These are phyloP conservation scores for Chlorociboria aeruginascens DNA, from an alignment of 495 filamentous ascomycete species.

Conservation along the genomic window DNA sequence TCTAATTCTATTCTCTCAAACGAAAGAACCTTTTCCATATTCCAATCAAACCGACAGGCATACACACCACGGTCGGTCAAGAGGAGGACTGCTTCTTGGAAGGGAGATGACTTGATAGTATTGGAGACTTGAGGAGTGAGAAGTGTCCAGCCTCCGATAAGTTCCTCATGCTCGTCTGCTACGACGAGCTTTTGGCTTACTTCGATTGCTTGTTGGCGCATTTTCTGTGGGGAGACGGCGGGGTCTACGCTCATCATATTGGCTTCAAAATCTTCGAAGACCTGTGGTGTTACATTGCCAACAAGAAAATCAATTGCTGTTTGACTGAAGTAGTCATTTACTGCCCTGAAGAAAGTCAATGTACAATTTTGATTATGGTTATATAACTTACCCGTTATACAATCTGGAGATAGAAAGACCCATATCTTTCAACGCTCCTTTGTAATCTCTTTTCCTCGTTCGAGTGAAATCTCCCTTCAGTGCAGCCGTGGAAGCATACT, in stretches of 20 bases:
- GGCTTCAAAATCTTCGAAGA: slow-evolving; percentile 85
- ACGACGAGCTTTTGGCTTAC: slow-evolving; percentile 73
- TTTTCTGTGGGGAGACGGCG: slow-evolving; percentile 67
- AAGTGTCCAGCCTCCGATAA: slow-evolving; percentile 77
- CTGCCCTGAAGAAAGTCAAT: slow-evolving; percentile 41
- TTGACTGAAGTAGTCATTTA: slow-evolving; percentile 94
- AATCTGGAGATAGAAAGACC: slow-evolving; percentile 69
- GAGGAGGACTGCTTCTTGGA: slow-evolving; percentile 77
- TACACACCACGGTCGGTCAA: slow-evolving; percentile 80
- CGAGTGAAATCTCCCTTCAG: slow-evolving; percentile 93
- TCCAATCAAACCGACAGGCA: slow-evolving; percentile 83
- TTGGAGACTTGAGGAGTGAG: slow-evolving; percentile 49
- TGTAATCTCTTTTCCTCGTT: slow-evolving; percentile 78
- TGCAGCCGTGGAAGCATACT: slow-evolving; percentile 81
- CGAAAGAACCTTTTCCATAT: slow-evolving; percentile 76
- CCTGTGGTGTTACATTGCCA: slow-evolving; percentile 67
- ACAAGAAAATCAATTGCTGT: slow-evolving; percentile 89
- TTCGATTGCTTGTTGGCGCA: slow-evolving; percentile 83
- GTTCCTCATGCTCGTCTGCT: slow-evolving; percentile 68
- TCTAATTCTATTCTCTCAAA: slow-evolving; percentile 79
- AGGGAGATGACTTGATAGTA: slow-evolving; percentile 50
- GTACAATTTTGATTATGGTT: neutral
- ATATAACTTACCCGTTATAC: slow-evolving; percentile 39
- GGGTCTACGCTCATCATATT: slow-evolving; percentile 83
- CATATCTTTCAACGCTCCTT: slow-evolving; percentile 90